Evolutionary conservation across 2,329 filamentous ascomycete species (phyloP).

Genomic region (Trichoderma simmonsii): DNA sequence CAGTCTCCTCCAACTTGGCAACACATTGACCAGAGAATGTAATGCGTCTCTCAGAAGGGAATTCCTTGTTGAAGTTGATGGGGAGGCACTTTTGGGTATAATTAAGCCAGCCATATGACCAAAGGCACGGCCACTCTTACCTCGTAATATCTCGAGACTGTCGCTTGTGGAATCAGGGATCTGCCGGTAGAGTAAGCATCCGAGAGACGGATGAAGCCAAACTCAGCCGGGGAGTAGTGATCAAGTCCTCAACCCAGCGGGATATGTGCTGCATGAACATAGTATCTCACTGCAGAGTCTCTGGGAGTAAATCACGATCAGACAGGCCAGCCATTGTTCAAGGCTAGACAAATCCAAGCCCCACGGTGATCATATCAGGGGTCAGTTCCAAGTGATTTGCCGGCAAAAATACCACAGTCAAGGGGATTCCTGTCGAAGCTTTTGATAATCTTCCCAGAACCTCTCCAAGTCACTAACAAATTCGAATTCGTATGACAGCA

Average conservation of each 20-base stretch:
- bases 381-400: slow-evolving; percentile 80
- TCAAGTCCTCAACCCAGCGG: too few species aligned
- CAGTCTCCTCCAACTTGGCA: slow-evolving; percentile 35
- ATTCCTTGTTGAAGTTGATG: too few species aligned
- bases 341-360: too few species aligned
- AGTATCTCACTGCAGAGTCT: slow-evolving; percentile 73
- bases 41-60: slow-evolving; percentile 71
- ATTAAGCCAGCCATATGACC: background rate
- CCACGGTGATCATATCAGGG: slow-evolving; percentile 74
- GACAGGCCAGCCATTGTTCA: too few species aligned
- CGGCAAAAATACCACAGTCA: slow-evolving; percentile 73
- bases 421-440: slow-evolving; percentile 72
- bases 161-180: background rate
- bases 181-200: slow-evolving; percentile 62
- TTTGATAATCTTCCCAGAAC: slow-evolving; percentile 46
- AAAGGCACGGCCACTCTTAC: background rate
- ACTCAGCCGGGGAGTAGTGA: slow-evolving; percentile 64
- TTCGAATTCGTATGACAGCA: background rate
- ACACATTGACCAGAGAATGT: slow-evolving; percentile 71
- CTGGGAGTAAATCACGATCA: slow-evolving; percentile 78
- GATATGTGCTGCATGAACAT: slow-evolving; percentile 79
- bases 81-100: too few species aligned
- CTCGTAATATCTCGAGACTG: background rate
- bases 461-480: background rate
- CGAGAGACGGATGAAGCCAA: slow-evolving; percentile 70